Base-by-base conservation (phyloP, 2,329 filamentous ascomycete genomes). In the Capronia americana region DNA sequence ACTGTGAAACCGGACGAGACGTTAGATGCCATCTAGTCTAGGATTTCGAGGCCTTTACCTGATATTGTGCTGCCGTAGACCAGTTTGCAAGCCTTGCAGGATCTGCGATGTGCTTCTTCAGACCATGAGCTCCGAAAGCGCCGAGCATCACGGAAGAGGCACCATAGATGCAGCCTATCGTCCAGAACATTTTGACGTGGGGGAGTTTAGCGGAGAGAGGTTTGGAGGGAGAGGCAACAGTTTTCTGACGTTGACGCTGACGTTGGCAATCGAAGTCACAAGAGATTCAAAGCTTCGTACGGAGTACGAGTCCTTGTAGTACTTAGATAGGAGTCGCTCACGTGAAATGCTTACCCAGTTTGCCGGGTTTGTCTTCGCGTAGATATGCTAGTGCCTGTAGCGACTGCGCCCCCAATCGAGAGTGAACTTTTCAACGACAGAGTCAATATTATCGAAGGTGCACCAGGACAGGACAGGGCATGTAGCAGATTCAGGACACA, bases 101-200 rank as follows among this genome's bases (percentile, higher is more conserved):
- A 70, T 90, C 87, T 10, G 83, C 74, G 73, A 89, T 86, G 70
- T 80, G 79, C 66, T 83, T 83, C 78, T 89, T 90, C 48, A 90
- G 79, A 11, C 88, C 88, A 74, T 91, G 88, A 12, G 88, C 87
- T 41, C 88, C 88, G 76, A 90, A 91, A 0, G 88, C 88, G 34
- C 88, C 88, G 63, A 90, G 75, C 14, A 81, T 81, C 57, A 90
- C 88, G 73, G 85, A 84, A 4, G 84, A 79, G 10, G 87, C 88
- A 76, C 87, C 88, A 74, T 84, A 88, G 60, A 90, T 75, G 73
- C 85, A 87, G 67, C 86, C 88, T 60, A 88, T 77, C 48, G 84
- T 87, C 85, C 85, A 90, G 79, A 87, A 87, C 63, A 71, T 68
- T 11, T 34, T 50, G 26, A 17, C 44, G 28, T 38, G 24, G n/a